Conservation (phyloP, 441 rosid species). For the Isatis lusitanica region DNA sequence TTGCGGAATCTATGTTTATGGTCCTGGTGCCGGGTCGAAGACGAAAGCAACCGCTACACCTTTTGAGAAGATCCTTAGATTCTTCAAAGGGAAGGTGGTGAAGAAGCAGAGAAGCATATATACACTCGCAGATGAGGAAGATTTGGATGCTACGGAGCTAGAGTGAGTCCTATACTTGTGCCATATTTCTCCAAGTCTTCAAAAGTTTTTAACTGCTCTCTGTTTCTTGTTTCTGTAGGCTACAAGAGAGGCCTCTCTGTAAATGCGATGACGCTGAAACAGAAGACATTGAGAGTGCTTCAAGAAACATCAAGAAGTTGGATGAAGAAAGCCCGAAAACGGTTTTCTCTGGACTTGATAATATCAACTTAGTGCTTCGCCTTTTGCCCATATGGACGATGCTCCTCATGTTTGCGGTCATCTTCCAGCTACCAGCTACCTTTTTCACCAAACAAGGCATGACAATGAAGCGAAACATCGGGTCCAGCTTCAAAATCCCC, state of each 20-base stretch:
- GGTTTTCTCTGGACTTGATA: conserved; percentile 37
- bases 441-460: conserved; percentile 94
- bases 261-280: conserved; percentile 29
- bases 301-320: conserved; percentile 19
- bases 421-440: conserved; percentile 87
- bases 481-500: conserved; percentile 72
- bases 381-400: conserved; percentile 88
- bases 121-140: conserved; percentile 44
- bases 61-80: conserved; percentile 32
- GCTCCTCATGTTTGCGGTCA: conserved; percentile 87
- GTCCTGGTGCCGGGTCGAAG: conserved; percentile 21
- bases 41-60: conserved; percentile 27
- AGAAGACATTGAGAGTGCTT: conserved; percentile 37
- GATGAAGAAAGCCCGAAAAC: conserved; percentile 35
- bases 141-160: conserved; percentile 52
- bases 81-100: conserved; percentile 42
- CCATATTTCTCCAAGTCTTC: conserved; percentile 1
- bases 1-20: conserved; percentile 47
- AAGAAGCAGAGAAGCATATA: conserved; percentile 44
- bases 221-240: conserved; percentile 48
- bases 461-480: conserved; percentile 74
- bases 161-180: conserved; percentile 57
- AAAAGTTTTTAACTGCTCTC: not conserved
- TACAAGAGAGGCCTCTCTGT: conserved; percentile 79
- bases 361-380: conserved; percentile 54